A percentile compares a stretch with the other conserved stretches of the same genome.
Conservation (phyloP, 192 early-diverging fungal genomes). For the Polychytrium aggregatum region DNA sequence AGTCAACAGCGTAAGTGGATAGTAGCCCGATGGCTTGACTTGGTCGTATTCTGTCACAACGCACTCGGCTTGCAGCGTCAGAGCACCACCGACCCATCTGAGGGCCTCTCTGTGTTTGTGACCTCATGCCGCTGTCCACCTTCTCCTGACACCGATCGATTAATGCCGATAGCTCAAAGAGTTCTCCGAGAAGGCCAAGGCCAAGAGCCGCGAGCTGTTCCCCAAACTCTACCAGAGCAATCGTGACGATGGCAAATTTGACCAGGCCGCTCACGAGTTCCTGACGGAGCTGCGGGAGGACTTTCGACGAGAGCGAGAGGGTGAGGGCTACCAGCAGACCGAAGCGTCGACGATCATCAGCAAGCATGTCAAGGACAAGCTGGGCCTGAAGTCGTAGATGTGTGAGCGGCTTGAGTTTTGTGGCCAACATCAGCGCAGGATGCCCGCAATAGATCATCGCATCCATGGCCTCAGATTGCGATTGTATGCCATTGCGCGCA, state of each 20-base stretch:
- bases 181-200: conserved; percentile 19
- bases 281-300: conserved; percentile 18
- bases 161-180: conserved; percentile 16
- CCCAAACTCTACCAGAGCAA: conserved; percentile 15
- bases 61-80: background rate
- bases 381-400: conserved; percentile 6
- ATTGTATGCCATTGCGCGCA: too few relatives aligned
- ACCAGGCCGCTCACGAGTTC: conserved; percentile 20
- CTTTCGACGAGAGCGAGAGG: conserved; percentile 8
- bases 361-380: conserved; percentile 1
- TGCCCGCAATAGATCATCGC: too few relatives aligned
- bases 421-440: too few relatives aligned
- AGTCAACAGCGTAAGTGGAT: conserved; percentile 21
- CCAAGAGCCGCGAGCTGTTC: conserved; percentile 8
- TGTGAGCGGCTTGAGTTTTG: too few relatives aligned
- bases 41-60: background rate
- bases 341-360: conserved; percentile 14
- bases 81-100: background rate
- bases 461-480: too few relatives aligned
- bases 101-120: background rate
- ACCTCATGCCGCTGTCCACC: background rate
- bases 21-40: background rate
- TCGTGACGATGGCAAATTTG: conserved; percentile 17
- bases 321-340: conserved; percentile 9
- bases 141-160: background rate